phyloP scores from a whole-genome alignment of 2,329 filamentous ascomycete genomes.

The Alternaria sp. region DNA sequence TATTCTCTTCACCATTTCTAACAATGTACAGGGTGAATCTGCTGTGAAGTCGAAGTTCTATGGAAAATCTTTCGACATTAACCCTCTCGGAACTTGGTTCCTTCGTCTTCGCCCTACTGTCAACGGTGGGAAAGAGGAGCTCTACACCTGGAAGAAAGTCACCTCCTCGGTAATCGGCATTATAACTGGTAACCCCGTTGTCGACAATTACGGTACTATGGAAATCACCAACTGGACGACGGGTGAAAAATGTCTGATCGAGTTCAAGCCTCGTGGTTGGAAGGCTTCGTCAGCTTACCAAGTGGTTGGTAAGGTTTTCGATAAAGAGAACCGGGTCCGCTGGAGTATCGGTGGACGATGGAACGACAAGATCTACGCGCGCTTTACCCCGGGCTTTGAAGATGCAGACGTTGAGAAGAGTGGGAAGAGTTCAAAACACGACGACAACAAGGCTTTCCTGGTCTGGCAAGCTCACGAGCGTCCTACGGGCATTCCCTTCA shows the following conservation, averaged over 20 bases:
- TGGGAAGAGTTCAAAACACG: constrained; percentile 53
- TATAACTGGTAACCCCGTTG: constrained; percentile 91
- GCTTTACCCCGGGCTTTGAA: constrained; percentile 89
- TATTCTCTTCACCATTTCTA: constrained; percentile 9
- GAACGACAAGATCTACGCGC: constrained; percentile 97
- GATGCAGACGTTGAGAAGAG: constrained; percentile 64
- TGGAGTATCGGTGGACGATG: constrained; percentile 93
- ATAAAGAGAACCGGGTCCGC: constrained; percentile 76
- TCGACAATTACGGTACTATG: constrained; percentile 98
- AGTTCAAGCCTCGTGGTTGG: constrained; percentile 97
- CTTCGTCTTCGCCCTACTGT: constrained; percentile 77
- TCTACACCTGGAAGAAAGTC: constrained; percentile 99
- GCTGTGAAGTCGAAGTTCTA: constrained; percentile 97
- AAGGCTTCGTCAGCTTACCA: constrained; percentile 91
- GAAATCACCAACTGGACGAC: constrained; percentile 98
- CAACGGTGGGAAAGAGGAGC: constrained; percentile 71
- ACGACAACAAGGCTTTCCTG: constrained; percentile 79
- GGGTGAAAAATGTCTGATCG: constrained; percentile 84
- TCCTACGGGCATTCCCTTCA: constrained; percentile 89
- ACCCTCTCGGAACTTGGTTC: constrained; percentile 97
- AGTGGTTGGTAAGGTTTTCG: constrained; percentile 83
- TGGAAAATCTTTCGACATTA: constrained; percentile 96
- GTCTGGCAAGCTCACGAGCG: constrained; percentile 90
- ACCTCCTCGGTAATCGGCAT: constrained; percentile 98
- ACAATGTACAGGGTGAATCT: constrained; percentile 74